phyloP scores from a whole-genome alignment of 2,329 filamentous ascomycete species.

The Fusarium irregulare region DNA sequence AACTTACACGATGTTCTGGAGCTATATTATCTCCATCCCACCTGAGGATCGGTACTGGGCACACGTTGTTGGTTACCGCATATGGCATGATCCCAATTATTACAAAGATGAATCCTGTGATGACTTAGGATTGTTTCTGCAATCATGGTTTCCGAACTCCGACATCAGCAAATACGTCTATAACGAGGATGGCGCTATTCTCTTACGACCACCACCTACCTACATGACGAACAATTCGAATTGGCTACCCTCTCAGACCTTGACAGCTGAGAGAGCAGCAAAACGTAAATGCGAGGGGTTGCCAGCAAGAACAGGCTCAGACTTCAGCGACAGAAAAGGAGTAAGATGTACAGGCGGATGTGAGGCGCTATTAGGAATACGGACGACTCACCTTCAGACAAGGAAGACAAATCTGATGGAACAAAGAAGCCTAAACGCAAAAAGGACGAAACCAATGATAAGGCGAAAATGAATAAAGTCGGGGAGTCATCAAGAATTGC shows the following conservation, averaged over 20 bases:
- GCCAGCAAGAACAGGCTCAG: not conserved
- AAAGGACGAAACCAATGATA: not conserved
- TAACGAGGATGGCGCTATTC: too few relatives aligned
- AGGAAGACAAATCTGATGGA: not conserved
- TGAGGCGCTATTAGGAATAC: not conserved
- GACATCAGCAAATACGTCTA: too few relatives aligned
- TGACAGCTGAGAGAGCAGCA: not conserved
- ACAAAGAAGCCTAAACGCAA: not conserved
- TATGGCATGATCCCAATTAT: too few relatives aligned
- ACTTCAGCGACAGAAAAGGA: not conserved
- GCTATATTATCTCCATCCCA: too few relatives aligned
- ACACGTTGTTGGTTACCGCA: too few relatives aligned
- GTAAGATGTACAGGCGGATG: not conserved
- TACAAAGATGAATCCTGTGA: too few relatives aligned
- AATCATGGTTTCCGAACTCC: too few relatives aligned
- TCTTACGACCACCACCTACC: too few relatives aligned
- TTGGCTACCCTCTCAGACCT: not conserved
- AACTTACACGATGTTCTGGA: too few relatives aligned
- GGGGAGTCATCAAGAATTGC: not conserved
- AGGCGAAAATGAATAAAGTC: not conserved
- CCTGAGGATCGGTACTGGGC: too few relatives aligned
- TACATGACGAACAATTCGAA: too few relatives aligned
- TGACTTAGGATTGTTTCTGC: too few relatives aligned
- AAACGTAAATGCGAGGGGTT: not conserved
- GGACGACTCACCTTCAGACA: not conserved